phyloP scores from a whole-genome alignment of 805 yeast genomes.

The Lachancea waltii region DNA sequence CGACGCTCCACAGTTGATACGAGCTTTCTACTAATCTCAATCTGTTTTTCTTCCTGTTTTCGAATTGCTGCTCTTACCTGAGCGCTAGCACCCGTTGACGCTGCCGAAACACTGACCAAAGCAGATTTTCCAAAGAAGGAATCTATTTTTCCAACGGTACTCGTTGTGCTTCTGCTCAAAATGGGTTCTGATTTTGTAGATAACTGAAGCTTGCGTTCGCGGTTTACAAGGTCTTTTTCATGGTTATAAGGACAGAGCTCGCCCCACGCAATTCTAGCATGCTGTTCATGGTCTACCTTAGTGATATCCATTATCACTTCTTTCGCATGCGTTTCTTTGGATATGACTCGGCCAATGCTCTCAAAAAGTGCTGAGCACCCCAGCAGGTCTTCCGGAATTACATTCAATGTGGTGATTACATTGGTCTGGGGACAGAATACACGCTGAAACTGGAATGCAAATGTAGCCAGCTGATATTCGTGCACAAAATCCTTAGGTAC shows the following conservation, averaged over 20 bases:
- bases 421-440: constrained; percentile 64
- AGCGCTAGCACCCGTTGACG: neutral
- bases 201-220: constrained; percentile 27
- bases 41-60: neutral
- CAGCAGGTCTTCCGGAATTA: constrained; percentile 39
- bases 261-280: constrained; percentile 55
- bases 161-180: neutral
- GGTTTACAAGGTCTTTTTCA: constrained; percentile 29
- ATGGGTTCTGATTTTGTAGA: constrained; percentile 22
- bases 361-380: constrained; percentile 29
- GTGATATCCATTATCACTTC: constrained; percentile 26
- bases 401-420: constrained; percentile 51
- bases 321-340: constrained; percentile 15
- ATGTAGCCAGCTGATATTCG: constrained; percentile 59
- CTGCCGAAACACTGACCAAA: constrained; percentile 2
- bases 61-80: neutral
- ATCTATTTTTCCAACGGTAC: constrained; percentile 14
- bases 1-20: constrained; percentile 20
- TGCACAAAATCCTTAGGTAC: constrained; percentile 53
- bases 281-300: constrained; percentile 40
- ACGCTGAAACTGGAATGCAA: constrained; percentile 79
- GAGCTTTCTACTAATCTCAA: constrained; percentile 10
- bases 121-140: constrained; percentile 14
- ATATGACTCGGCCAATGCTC: constrained; percentile 37
- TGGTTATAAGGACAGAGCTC: constrained; percentile 52